Evolutionary conservation across 495 filamentous ascomycete genomes (phyloP), one percentile per base, ranked within the genome.

Genomic region (Thozetella sp.): DNA sequence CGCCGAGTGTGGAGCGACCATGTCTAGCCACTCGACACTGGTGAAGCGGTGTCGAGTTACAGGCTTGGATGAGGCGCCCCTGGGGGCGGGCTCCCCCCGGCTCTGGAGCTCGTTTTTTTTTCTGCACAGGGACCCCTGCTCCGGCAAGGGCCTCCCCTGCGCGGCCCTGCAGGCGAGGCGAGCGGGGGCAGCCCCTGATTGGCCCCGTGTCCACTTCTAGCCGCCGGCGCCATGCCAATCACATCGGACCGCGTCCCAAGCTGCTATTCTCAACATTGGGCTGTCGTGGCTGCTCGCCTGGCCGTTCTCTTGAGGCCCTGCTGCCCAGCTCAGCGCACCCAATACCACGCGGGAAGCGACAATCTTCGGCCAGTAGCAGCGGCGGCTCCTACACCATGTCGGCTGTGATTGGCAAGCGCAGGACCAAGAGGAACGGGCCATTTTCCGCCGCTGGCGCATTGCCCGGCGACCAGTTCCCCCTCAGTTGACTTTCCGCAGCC

Each of bases 201-300:
- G 77, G 77, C 51, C 51, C 9, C 17, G 22, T 46, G 17, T 17
- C 51, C 48, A 53, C 23, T 64, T 73, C 64, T 79, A 79, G 70
- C 76, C 76, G 76, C 76, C 74, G 60, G 63, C 63, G 53, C 69
- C 61, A 68, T 63, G 51, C 67, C 76, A 75, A 75, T 78, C 77
- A 79, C 74, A 51, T 64, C 54, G 46, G 51, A 59, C 62, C 54
- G 51, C 27, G 57, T 52, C 50, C 56, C 60, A 48, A 66, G 46
- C 59, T 58, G 62, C 63, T 66, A 59, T 64, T 64, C 52, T 68
- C 63, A 12, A 62, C 54, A n/a, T n/a, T n/a, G n/a, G n/a, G n/a
- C n/a, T n/a, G n/a, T 48, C 43, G 43, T 3, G 11, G 43, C 3
- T 3, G 43, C 9, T 48, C 20, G n/a, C 20, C 43, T 20, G 43